A percentile compares a stretch with the other conserved stretches of the same genome.
These are phyloP conservation scores for Trifolium repens DNA, from an alignment of 306 rosid genomes.

Conservation along the genomic window DNA sequence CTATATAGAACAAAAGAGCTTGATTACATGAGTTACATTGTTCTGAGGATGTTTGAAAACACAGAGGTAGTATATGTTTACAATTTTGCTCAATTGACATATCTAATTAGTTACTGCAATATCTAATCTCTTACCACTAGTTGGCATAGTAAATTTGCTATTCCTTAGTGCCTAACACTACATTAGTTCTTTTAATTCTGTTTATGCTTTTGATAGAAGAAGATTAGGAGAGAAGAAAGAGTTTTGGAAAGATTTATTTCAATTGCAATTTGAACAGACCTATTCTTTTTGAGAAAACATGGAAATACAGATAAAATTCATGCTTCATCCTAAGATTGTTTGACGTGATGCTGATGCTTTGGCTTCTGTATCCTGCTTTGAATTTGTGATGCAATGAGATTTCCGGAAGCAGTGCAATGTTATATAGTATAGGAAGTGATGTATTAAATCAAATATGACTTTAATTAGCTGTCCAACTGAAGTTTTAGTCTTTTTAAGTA, in stretches of 20 bases:
- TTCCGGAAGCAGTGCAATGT: background rate
- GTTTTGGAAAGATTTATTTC: background rate
- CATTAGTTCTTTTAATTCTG: background rate
- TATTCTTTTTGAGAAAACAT: background rate
- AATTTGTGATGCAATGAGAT: background rate
- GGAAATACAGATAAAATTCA: background rate
- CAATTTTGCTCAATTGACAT: conserved; percentile 9
- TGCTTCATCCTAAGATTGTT: background rate
- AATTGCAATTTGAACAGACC: background rate
- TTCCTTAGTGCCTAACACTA: background rate
- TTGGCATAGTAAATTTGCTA: conserved; percentile 1
- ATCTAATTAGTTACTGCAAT: conserved; percentile 11
- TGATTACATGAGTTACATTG: conserved; percentile 97
- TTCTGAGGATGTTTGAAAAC: conserved; percentile 91
- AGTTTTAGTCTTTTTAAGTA: background rate
- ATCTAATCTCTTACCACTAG: conserved; percentile 6
- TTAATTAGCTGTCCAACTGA: conserved; percentile 17
- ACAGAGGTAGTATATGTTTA: conserved; percentile 67
- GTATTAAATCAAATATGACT: conserved; percentile 2
- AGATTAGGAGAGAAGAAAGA: background rate
- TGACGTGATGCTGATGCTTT: background rate
- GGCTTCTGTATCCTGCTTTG: background rate
- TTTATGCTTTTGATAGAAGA: background rate
- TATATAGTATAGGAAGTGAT: background rate
- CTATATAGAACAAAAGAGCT: conserved; percentile 87